Evolutionary conservation across 768 basidiomycete genomes (phyloP).

Genomic region (Pisolithus sp.): DNA sequence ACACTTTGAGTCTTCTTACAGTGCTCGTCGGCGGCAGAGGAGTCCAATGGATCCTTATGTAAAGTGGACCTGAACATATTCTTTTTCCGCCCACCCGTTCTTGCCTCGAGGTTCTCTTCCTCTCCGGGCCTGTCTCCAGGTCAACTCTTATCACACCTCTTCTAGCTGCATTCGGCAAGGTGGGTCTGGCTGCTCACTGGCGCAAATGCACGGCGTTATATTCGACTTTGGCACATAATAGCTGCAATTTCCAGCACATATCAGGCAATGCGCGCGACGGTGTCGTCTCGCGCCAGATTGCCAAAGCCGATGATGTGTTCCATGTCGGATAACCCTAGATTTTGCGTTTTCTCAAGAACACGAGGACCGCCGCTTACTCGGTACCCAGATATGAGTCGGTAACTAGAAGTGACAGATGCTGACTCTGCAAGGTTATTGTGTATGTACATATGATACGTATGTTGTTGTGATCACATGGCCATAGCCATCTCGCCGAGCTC

Average conservation of each 20-base stretch:
- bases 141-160: no score
- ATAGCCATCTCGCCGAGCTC: not conserved
- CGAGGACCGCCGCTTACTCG: not conserved
- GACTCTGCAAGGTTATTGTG: no score
- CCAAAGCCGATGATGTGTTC: not conserved
- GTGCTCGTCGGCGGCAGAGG: no score
- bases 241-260: not conserved
- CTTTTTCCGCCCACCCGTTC: no score
- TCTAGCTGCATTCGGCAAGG: no score
- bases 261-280: not conserved
- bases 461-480: not conserved
- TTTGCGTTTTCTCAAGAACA: not conserved
- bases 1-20: no score
- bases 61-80: no score
- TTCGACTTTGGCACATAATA: not conserved
- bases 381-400: not conserved
- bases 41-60: no score
- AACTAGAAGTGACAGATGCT: not conserved
- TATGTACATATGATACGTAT: no score
- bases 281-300: not conserved
- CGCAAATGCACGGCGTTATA: not conserved
- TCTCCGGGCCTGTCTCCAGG: no score
- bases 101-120: no score
- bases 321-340: not conserved
- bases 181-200: no score